These are phyloP conservation scores for Passalora sequoiae DNA, from an alignment of 2,329 filamentous ascomycete genomes.

Conservation along the genomic window DNA sequence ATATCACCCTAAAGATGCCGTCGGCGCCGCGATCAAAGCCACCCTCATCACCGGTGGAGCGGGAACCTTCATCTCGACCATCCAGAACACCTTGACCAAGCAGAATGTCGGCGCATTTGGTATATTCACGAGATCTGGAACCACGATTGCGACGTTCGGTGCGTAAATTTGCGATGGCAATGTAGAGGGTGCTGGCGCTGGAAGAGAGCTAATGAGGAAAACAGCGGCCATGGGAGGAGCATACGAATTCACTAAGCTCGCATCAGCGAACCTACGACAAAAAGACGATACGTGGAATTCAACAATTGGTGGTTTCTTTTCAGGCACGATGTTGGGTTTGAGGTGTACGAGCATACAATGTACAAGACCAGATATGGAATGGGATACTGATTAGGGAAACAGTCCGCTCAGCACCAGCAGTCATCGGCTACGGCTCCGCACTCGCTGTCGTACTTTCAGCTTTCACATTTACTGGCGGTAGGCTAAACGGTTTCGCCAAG, in stretches of 20 bases:
- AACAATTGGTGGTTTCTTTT: slow-evolving; percentile 69
- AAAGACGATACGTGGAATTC: slow-evolving; percentile 76
- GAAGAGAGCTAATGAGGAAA: slow-evolving; percentile 6
- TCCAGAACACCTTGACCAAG: slow-evolving; percentile 82
- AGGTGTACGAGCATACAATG: slow-evolving; percentile 52
- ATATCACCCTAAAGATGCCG: slow-evolving; percentile 71
- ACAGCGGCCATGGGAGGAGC: slow-evolving; percentile 67
- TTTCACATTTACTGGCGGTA: slow-evolving; percentile 64
- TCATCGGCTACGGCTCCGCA: slow-evolving; percentile 62
- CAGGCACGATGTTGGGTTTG: slow-evolving; percentile 67
- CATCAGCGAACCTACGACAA: slow-evolving; percentile 77
- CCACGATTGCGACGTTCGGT: slow-evolving; percentile 66
- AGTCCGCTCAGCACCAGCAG: slow-evolving; percentile 59
- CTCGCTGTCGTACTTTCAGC: slow-evolving; percentile 56
- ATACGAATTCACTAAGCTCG: slow-evolving; percentile 71
- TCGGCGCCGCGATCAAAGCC: slow-evolving; percentile 61
- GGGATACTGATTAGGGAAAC: slow-evolving; percentile 17
- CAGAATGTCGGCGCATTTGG: slow-evolving; percentile 75
- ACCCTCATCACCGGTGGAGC: slow-evolving; percentile 60
- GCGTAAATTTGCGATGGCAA: slow-evolving; percentile 20
- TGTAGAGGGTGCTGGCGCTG: background rate
- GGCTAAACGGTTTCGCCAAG: slow-evolving; percentile 51
- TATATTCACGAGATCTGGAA: slow-evolving; percentile 72
- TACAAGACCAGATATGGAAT: background rate
- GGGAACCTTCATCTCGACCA: slow-evolving; percentile 67